Evolutionary conservation across 1,284 basidiomycete species (phyloP), one percentile per base, ranked within the genome.

Genomic region (Kwoniella shivajii): DNA sequence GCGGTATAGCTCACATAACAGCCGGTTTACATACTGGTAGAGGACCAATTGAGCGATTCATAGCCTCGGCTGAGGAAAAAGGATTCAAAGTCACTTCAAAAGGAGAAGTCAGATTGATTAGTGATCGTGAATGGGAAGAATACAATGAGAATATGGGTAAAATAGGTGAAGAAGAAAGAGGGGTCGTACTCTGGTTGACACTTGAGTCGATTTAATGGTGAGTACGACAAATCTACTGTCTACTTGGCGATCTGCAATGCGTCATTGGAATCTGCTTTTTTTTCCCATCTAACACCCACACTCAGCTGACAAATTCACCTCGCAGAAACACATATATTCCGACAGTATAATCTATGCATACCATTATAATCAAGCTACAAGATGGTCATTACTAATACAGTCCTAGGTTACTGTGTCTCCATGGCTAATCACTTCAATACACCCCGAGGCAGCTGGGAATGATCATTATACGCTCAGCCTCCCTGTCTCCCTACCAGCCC

Each of bases 1-100:
- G 42, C 0, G 74, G 72, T 3, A 45, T 63, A 1, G 74, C 69
- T 1, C 70, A 76, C 50, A 66, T 78, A 39, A 65, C 74, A 3
- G 74, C 74, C 0, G 77, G 77, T 2, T 46, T 76, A 24, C 76
- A 79, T 62, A 75, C 75, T 3, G 76, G 76, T 24, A 65, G 70
- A 30, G 72, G 73, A 9, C 73, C 75, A 4, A 57, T 74, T 0
- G 64, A 72, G 13, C 66, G 74, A 13, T 78, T 78, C 60, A 44
- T 66, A 20, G 31, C 3, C 1, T 54, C 58, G 22, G 75, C 69
- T 0, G 27, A 41, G 24, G 45, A n/a, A 3, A n/a, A 57, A 10
- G 68, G 69, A 0, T 66, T 64, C 2, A 30, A 36, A 31, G 59
- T 74, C 0, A 37, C 30, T 10, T 36, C 56, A 9, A 27, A 54